Conservation (phyloP, 192 early-diverging fungal genomes). For the Coemansia aciculifera region DNA sequence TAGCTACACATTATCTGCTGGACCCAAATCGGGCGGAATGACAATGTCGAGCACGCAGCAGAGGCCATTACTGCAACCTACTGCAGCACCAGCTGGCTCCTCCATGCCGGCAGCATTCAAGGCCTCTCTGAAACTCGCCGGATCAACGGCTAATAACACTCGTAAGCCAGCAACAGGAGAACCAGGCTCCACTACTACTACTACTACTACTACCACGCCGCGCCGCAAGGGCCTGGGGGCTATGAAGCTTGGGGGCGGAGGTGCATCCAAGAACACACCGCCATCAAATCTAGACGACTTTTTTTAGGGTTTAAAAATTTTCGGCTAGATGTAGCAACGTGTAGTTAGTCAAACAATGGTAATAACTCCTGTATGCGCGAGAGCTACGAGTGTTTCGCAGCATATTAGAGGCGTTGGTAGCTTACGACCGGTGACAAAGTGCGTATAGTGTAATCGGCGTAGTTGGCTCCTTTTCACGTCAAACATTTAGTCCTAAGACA, state of each 20-base stretch:
- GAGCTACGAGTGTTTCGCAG: background rate
- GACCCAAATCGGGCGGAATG: slow-evolving; percentile 19
- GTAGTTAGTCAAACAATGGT: background rate
- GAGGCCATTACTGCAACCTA: background rate
- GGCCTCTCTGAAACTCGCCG: slow-evolving; percentile 21
- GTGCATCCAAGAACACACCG: slow-evolving; percentile 22
- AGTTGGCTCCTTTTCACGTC: background rate
- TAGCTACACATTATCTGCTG: background rate
- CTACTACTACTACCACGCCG: background rate
- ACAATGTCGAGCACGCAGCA: slow-evolving; percentile 12
- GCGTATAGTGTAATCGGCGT: background rate
- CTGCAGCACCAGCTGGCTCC: background rate
- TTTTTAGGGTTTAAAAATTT: background rate
- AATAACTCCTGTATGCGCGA: background rate
- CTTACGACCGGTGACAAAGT: background rate
- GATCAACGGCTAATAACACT: slow-evolving; percentile 8
- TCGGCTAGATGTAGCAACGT: background rate
- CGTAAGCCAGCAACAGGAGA: background rate
- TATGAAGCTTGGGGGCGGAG: slow-evolving; percentile 41
- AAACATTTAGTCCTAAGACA: background rate
- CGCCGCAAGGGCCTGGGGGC: slow-evolving; percentile 48
- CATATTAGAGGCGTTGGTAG: background rate
- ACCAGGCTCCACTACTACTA: background rate
- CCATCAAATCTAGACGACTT: slow-evolving; percentile 17
- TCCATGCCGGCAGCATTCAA: background rate